A percentile compares a stretch with the other conserved stretches of the same genome.
Evolutionary conservation across 108 stramenopile species (phyloP).

Genomic region (Conticribra weissflogii): DNA sequence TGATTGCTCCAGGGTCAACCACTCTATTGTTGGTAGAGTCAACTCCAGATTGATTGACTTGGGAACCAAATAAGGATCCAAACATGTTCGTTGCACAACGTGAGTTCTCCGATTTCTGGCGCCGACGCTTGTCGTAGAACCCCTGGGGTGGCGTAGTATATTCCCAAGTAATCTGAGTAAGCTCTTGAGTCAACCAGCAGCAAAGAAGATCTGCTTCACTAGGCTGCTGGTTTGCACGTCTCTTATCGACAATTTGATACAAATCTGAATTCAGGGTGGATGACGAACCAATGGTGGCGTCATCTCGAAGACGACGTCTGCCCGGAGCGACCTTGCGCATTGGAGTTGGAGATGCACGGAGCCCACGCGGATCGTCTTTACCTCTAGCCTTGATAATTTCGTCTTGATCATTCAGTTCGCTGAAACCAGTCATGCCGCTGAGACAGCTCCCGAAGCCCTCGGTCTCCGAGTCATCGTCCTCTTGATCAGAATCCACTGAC

Average conservation of each 20-base stretch:
- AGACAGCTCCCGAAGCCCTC: slow-evolving; percentile 28
- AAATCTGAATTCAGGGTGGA: slow-evolving; percentile 42
- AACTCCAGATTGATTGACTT: not conserved
- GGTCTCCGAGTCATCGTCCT: slow-evolving; percentile 32
- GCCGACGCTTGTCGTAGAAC: slow-evolving; percentile 21
- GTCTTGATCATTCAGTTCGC: slow-evolving; percentile 15
- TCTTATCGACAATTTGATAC: slow-evolving; percentile 44
- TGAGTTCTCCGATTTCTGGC: not conserved
- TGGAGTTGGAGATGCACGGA: slow-evolving; percentile 1
- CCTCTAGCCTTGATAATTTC: slow-evolving; percentile 15
- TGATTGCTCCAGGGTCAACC: slow-evolving; percentile 81
- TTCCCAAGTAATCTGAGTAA: slow-evolving; percentile 75
- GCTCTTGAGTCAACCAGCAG: slow-evolving; percentile 74
- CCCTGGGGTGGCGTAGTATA: slow-evolving; percentile 47
- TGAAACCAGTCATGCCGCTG: slow-evolving; percentile 31
- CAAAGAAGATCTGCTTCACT: slow-evolving; percentile 49
- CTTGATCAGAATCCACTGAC: slow-evolving; percentile 68
- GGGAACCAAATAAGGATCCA: slow-evolving; percentile 17
- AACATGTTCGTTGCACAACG: not conserved
- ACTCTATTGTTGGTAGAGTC: slow-evolving; percentile 29
- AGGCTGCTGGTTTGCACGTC: slow-evolving; percentile 6
- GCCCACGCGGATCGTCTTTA: slow-evolving; percentile 6
- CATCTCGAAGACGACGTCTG: slow-evolving; percentile 39
- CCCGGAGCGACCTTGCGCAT: slow-evolving; percentile 1
- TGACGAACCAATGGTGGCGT: slow-evolving; percentile 30